Evolutionary conservation across 805 yeast species (phyloP).

Genomic region (Yarrowia alimentaria): DNA sequence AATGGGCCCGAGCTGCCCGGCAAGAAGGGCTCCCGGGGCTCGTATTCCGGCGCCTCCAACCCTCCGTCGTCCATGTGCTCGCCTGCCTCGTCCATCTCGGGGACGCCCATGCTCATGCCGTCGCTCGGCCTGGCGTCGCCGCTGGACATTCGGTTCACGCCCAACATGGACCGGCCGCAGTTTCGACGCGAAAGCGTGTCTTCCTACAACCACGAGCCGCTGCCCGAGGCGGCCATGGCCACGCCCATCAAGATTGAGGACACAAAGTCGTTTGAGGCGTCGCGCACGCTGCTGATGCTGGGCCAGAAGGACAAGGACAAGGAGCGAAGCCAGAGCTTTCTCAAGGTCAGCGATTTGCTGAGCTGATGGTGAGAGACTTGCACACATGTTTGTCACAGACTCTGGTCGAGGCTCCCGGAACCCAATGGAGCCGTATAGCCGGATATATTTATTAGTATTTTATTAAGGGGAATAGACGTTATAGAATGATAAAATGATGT

Average conservation of each 20-base stretch:
- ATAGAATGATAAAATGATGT: no score
- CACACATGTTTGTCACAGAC: no score
- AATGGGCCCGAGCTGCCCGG: slow-evolving; percentile 23
- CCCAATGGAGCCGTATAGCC: no score
- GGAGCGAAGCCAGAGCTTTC: slow-evolving; percentile 1
- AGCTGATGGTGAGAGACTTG: not conserved
- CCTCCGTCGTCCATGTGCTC: slow-evolving; percentile 17
- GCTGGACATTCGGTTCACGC: slow-evolving; percentile 13
- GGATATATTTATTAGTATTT: no score
- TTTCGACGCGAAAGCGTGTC: no score
- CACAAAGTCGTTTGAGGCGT: slow-evolving; percentile 25
- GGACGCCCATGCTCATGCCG: slow-evolving; percentile 21
- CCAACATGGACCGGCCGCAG: slow-evolving; percentile 19
- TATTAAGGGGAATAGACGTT: no score
- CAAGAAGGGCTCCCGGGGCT: slow-evolving; percentile 17
- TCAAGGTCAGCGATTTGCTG: slow-evolving; percentile 16
- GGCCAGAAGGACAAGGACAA: slow-evolving; percentile 25
- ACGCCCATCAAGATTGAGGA: slow-evolving; percentile 22
- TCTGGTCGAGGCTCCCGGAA: no score
- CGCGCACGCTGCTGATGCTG: slow-evolving; percentile 17
- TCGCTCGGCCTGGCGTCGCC: slow-evolving; percentile 5
- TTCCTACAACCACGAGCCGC: not conserved
- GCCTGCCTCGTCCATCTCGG: slow-evolving; percentile 7
- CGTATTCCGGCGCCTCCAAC: slow-evolving; percentile 8
- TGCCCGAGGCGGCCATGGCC: slow-evolving; percentile 17